These are phyloP conservation scores for Pythium folliculosum DNA, from an alignment of 352 stramenopile genomes.

Conservation along the genomic window DNA sequence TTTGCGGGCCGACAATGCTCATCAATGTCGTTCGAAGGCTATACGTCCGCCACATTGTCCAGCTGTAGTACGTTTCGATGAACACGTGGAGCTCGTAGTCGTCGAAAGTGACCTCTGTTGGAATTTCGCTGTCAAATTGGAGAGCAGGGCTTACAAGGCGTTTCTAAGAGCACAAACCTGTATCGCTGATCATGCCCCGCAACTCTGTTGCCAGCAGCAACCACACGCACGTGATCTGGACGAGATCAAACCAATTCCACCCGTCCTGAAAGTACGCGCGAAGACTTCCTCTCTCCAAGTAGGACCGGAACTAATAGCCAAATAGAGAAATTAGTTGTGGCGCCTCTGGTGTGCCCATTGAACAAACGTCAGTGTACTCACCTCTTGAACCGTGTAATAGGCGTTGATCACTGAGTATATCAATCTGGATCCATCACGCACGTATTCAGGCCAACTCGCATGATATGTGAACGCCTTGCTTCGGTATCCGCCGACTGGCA, in stretches of 20 bases:
- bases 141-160: not conserved
- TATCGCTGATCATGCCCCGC: slow-evolving; percentile 37
- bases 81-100: slow-evolving; percentile 62
- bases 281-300: slow-evolving; percentile 52
- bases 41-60: slow-evolving; percentile 57
- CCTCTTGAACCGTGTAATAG: slow-evolving; percentile 69
- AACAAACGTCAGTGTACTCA: slow-evolving; percentile 18
- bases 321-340: not conserved
- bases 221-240: slow-evolving; percentile 77
- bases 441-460: slow-evolving; percentile 47
- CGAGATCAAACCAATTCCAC: slow-evolving; percentile 79
- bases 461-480: slow-evolving; percentile 50
- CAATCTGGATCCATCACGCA: slow-evolving; percentile 54
- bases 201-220: slow-evolving; percentile 58
- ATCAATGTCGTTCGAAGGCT: slow-evolving; percentile 77
- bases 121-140: not conserved
- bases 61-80: slow-evolving; percentile 64
- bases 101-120: slow-evolving; percentile 5
- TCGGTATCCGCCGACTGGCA: slow-evolving; percentile 74
- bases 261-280: slow-evolving; percentile 65
- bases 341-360: too few species aligned
- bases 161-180: slow-evolving; percentile 21
- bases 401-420: slow-evolving; percentile 70
- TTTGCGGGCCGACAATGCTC: slow-evolving; percentile 74
- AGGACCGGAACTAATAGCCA: slow-evolving; percentile 38